Evolutionary conservation across 148 eudicot species (phyloP), one percentile per base, ranked within the genome.

Genomic region (Chenopodium formosanum): DNA sequence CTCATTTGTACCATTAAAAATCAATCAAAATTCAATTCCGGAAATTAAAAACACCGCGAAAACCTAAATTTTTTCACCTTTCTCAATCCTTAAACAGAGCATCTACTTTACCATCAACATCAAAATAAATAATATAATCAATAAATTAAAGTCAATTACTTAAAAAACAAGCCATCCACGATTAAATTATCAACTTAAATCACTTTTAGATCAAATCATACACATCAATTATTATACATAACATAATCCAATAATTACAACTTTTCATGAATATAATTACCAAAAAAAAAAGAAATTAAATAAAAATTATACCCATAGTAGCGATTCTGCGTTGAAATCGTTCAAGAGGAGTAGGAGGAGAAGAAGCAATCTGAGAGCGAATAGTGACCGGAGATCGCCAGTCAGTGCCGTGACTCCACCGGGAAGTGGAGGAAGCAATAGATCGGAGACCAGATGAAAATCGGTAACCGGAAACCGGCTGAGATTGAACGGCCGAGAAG

Each of bases 271-370:
- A 22, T 22, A 50, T 13, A 50, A 50, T 50, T 50, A 9, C 12
- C 16, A 50, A 50, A 48, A 50, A 48, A 48, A 50, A 10, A 40
- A 4, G 7, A 40, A 40, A 40, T 40, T 40, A 40, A 5, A 37
- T 37, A 1, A 50, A 50, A 12, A 50, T 9, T 56, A 84, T 91
- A 95, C 94, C 97, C 96, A 91, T 93, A 70, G 96, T 85, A 78
- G 97, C 89, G 89, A 93, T 78, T 74, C 76, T 92, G 37, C 93
- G 92, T 64, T 92, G 85, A 78, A 94, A 88, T 1, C 76, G 92
- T 83, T 91, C 90, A 50, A 90, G 87, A 69, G 97, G 87, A 62
- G 62, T 56, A 48, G 94, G 80, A 63, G 90, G 7, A 31, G 87
- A 56, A 37, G 86, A 32, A 74, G 92, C 83, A 85, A 91, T 86